Conservation (phyloP, 345 rosid species). For the Pistacia integerrima region DNA sequence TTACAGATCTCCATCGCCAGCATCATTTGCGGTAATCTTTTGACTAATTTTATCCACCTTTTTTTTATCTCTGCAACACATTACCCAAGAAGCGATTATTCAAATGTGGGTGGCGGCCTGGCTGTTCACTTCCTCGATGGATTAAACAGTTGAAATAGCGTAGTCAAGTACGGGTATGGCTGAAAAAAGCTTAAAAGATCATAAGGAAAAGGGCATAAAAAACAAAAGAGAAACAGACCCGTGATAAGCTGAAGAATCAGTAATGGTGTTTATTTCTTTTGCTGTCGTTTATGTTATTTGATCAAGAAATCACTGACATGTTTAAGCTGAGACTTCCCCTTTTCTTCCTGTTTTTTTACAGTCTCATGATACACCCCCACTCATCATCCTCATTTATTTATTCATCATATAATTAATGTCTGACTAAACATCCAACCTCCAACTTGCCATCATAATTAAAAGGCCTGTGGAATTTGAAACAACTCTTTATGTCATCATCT, state of each 20-base stretch:
- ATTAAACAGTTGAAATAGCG: no score
- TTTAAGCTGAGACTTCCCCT: no score
- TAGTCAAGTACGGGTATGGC: no score
- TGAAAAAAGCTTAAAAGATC: no score
- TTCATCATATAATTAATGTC: background rate
- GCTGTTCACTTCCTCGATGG: no score
- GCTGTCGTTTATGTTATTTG: no score
- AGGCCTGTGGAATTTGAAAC: background rate
- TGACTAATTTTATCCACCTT: background rate
- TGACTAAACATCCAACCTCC: background rate
- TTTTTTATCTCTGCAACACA: background rate
- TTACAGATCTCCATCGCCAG: no score
- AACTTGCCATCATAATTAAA: background rate
- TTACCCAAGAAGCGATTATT: background rate
- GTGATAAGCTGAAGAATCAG: background rate
- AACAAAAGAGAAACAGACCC: no score
- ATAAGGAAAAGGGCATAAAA: no score
- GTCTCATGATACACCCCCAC: no score
- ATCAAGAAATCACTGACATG: background rate
- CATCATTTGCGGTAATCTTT: constrained; percentile 1
- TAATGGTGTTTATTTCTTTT: background rate
- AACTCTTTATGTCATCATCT: background rate
- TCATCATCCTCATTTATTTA: no score
- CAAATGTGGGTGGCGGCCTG: constrained; percentile 10
- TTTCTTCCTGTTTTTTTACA: no score